phyloP scores from a whole-genome alignment of 345 rosid genomes.

The Populus tremula region DNA sequence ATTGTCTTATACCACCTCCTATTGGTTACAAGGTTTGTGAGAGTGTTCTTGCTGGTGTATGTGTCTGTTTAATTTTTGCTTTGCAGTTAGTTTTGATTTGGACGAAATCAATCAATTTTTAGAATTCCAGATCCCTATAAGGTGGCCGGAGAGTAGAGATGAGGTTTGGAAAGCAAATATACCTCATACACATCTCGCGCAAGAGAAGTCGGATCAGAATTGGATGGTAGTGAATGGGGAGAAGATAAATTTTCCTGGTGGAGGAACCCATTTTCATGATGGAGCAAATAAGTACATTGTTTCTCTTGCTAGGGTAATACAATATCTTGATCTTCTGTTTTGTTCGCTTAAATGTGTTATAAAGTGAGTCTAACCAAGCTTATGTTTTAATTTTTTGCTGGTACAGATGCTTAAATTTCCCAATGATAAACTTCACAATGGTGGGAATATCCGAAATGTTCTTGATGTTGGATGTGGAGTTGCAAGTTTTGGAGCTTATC shows the following conservation, averaged over 20 bases:
- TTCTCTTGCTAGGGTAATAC: conserved; percentile 47
- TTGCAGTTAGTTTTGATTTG: conserved; percentile 33
- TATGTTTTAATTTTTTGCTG: conserved; percentile 11
- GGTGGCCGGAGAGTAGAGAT: conserved; percentile 95
- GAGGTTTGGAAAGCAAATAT: conserved; percentile 98
- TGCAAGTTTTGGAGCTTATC: conserved; percentile 98
- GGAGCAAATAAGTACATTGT: conserved; percentile 96
- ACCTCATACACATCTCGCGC: conserved; percentile 93
- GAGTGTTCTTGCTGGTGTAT: background rate
- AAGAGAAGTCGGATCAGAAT: conserved; percentile 95
- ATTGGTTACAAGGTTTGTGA: conserved; percentile 73
- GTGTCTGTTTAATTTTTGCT: conserved; percentile 12
- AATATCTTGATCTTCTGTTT: background rate
- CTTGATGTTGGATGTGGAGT: conserved; percentile 99
- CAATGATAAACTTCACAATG: conserved; percentile 74
- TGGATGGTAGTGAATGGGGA: conserved; percentile 98
- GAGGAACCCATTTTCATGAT: conserved; percentile 93
- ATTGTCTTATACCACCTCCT: conserved; percentile 90
- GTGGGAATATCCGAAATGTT: conserved; percentile 75
- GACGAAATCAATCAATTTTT: conserved; percentile 26
- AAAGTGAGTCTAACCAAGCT: conserved; percentile 19
- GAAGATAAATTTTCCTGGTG: conserved; percentile 95
- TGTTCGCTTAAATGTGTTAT: background rate
- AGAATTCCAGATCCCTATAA: conserved; percentile 81
- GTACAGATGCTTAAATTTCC: conserved; percentile 96